Evolutionary conservation across 495 filamentous ascomycete genomes (phyloP), one percentile per base, ranked within the genome.

Genomic region (Haplographium delicatum): DNA sequence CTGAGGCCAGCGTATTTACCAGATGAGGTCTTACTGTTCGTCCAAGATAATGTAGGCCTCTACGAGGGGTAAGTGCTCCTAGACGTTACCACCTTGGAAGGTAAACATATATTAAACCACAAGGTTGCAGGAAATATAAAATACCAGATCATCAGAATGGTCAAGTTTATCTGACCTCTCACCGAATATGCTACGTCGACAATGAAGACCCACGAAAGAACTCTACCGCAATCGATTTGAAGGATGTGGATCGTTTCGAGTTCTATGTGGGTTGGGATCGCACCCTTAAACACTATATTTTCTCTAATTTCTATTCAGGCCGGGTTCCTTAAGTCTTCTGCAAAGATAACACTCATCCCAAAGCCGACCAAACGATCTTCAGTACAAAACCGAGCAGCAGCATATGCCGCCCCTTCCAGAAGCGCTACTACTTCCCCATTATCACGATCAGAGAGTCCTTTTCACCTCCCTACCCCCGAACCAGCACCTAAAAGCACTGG

Each of bases 41-140:
- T 99, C 52, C 90, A 96, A 69, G 88, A 96, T 77, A 86, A 86
- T 66, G 93, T 97, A 62, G 93, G 94, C 59, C 73, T 99, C 55
- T 99, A 99, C 70, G 88, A 96, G 75, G 93, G 94, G 91, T 96
- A 72, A 69, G 83, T 70, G 18, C 43, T 43, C 39, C 38, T 41
- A 13, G 20, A 15, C 22, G 3, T 22, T 43, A 24, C 20, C 19
- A 13, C 7, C 18, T 35, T 19, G 16, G 46, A 23, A 39, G 27
- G 20, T 10, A 2, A 28, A 44, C 3, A 44, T 27, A 53, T 25
- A 26, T 37, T 45, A n/a, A n/a, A n/a, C n/a, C 7, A 34, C 30
- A 23, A 23, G 6, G 28, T 23, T 37, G 19, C 54, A 96, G 91
- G 51, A 97, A 96, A 72, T 91, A 81, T 74, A 97, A 97, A 69